A percentile compares a stretch with the other conserved stretches of the same genome.
Evolutionary conservation across 2,329 filamentous ascomycete species (phyloP).

Genomic region (Laburnicola sp.): DNA sequence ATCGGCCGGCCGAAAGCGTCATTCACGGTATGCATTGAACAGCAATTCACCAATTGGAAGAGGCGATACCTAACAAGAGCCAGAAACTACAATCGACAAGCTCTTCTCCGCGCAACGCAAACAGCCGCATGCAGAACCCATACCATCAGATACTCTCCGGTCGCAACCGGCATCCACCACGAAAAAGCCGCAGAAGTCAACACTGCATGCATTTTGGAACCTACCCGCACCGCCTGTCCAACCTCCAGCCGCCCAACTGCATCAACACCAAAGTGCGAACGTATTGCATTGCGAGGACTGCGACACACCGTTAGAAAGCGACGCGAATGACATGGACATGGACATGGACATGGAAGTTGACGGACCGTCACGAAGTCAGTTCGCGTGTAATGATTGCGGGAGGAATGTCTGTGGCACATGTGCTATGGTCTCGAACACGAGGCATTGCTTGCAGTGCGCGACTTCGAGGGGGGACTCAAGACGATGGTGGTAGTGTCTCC

Average conservation of each 20-base stretch:
- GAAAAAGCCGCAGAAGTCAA: slow-evolving; percentile 47
- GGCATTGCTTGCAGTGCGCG: slow-evolving; percentile 50
- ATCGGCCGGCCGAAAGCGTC: slow-evolving; percentile 58
- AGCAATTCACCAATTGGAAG: too few species aligned
- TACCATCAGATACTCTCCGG: slow-evolving; percentile 27
- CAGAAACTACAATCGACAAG: slow-evolving; percentile 51
- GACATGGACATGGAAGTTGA: slow-evolving; percentile 43
- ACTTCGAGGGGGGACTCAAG: slow-evolving; percentile 20
- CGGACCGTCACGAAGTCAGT: slow-evolving; percentile 29
- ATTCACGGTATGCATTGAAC: slow-evolving; percentile 55
- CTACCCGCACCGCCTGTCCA: slow-evolving; percentile 41
- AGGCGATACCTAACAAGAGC: not conserved
- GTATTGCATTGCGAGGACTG: slow-evolving; percentile 50
- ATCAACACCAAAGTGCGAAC: slow-evolving; percentile 12
- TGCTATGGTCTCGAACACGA: slow-evolving; percentile 42
- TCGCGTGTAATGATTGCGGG: slow-evolving; percentile 45
- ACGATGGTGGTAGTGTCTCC: slow-evolving; percentile 17
- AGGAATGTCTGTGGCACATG: slow-evolving; percentile 49
- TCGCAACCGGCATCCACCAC: slow-evolving; percentile 10
- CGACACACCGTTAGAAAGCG: slow-evolving; percentile 39
- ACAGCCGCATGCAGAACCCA: slow-evolving; percentile 34
- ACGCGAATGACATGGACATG: slow-evolving; percentile 43
- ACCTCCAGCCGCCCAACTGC: slow-evolving; percentile 18
- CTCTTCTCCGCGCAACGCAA: slow-evolving; percentile 51
- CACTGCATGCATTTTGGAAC: slow-evolving; percentile 54